A percentile compares a stretch with the other conserved stretches of the same genome.
These are phyloP conservation scores for Eutypa lata DNA, from an alignment of 2,329 filamentous ascomycete species.

Conservation along the genomic window DNA sequence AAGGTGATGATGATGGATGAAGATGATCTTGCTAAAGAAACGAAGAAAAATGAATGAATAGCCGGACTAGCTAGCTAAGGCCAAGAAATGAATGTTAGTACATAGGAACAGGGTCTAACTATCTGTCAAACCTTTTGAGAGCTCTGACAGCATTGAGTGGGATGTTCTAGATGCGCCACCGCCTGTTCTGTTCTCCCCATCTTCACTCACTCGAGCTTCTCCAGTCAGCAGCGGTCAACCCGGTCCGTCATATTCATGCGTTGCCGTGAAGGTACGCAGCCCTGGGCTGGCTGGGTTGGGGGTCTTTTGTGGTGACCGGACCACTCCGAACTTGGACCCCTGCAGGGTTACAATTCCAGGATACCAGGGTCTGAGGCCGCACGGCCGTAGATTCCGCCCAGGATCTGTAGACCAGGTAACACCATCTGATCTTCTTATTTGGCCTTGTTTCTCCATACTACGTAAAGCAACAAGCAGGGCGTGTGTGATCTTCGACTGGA, in stretches of 20 bases:
- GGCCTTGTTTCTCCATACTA: conserved; percentile 13
- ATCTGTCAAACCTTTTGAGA: too few relatives aligned
- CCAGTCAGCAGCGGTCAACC: conserved; percentile 6
- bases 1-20: conserved; percentile 1
- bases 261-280: background rate
- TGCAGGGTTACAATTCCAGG: conserved; percentile 1
- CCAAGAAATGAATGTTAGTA: too few relatives aligned
- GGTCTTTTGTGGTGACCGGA: conserved; percentile 6
- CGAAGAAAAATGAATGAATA: too few relatives aligned
- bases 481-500: conserved; percentile 29
- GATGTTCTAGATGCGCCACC: background rate
- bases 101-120: too few relatives aligned
- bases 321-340: conserved; percentile 3
- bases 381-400: conserved; percentile 10
- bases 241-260: conserved; percentile 17
- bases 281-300: conserved; percentile 4
- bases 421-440: conserved; percentile 22
- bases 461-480: background rate
- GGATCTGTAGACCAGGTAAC: background rate
- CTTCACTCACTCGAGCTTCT: conserved; percentile 4
- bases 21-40: too few relatives aligned
- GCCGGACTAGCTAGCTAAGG: too few relatives aligned
- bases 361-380: conserved; percentile 18
- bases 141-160: background rate
- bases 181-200: conserved; percentile 2